Evolutionary conservation across 805 yeast genomes (phyloP).

Genomic region (Ogataea trehalophila): DNA sequence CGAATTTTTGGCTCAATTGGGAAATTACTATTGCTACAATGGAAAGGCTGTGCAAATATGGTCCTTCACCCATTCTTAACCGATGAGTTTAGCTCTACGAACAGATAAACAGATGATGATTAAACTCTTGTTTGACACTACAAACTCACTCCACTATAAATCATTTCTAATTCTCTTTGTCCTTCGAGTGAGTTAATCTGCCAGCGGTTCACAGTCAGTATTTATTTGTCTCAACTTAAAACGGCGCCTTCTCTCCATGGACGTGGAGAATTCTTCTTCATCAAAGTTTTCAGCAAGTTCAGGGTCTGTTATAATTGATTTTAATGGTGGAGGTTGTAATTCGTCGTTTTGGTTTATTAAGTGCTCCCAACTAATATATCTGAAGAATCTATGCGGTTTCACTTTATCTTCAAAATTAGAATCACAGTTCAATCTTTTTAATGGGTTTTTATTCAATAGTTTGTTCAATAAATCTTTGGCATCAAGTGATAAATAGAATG

Average conservation of each 20-base stretch:
- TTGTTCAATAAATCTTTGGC: constrained; percentile 71
- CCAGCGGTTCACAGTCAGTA: too few species aligned
- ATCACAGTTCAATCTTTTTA: constrained; percentile 57
- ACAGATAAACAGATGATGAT: too few species aligned
- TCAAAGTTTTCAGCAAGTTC: constrained; percentile 82
- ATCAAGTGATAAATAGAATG: constrained; percentile 72
- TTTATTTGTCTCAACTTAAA: too few species aligned
- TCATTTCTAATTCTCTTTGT: too few species aligned
- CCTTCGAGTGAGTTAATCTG: too few species aligned
- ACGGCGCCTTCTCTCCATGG: constrained; percentile 52
- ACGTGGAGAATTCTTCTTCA: constrained; percentile 71
- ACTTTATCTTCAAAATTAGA: constrained; percentile 45
- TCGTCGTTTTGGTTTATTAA: constrained; percentile 45
- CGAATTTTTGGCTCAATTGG: too few species aligned
- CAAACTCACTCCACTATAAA: too few species aligned
- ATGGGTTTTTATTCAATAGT: constrained; percentile 63
- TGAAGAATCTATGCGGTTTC: constrained; percentile 67
- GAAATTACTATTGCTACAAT: too few species aligned
- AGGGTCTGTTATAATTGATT: constrained; percentile 77
- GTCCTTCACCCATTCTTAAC: too few species aligned
- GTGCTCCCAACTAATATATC: constrained; percentile 66
- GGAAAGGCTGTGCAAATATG: too few species aligned
- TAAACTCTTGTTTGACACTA: too few species aligned
- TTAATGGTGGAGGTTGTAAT: constrained; percentile 73
- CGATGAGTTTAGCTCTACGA: too few species aligned